These are phyloP conservation scores for Hemileia vastatrix DNA, from an alignment of 1,284 basidiomycete species.

Conservation along the genomic window DNA sequence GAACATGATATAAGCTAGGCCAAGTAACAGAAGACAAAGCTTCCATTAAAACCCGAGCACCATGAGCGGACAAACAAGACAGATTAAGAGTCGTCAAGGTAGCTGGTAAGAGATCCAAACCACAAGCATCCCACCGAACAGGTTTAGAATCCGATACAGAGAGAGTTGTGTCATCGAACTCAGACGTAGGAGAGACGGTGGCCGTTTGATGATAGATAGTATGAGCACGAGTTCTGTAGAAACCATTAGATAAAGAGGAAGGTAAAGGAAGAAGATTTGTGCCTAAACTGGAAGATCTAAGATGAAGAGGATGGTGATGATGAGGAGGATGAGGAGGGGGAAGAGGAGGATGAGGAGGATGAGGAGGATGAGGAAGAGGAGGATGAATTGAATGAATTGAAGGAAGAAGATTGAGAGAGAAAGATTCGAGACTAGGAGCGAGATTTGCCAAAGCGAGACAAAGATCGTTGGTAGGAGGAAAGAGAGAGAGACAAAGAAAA, in stretches of 20 bases:
- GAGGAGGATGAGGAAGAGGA: not conserved
- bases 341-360: not conserved
- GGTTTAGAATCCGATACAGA: no score
- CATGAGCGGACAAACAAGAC: constrained; percentile 8
- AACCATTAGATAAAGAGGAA: no score
- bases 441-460: not conserved
- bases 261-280: no score
- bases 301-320: no score
- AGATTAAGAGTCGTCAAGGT: constrained; percentile 6
- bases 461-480: not conserved
- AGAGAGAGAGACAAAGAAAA: not conserved
- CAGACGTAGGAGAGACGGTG: no score
- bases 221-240: no score
- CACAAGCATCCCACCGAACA: constrained; percentile 10
- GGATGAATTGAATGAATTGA: not conserved
- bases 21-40: constrained; percentile 8
- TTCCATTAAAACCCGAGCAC: constrained; percentile 3
- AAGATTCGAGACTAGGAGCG: not conserved
- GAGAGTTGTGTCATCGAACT: no score
- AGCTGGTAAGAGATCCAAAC: not conserved
- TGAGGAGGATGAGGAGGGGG: not conserved
- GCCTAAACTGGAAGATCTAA: no score
- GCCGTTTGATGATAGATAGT: no score
- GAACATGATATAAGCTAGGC: constrained; percentile 1
- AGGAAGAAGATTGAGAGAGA: not conserved